Evolutionary conservation across 208 protist species (phyloP), one percentile per base, ranked within the genome.

Genomic region (Leishmania braziliensis): DNA sequence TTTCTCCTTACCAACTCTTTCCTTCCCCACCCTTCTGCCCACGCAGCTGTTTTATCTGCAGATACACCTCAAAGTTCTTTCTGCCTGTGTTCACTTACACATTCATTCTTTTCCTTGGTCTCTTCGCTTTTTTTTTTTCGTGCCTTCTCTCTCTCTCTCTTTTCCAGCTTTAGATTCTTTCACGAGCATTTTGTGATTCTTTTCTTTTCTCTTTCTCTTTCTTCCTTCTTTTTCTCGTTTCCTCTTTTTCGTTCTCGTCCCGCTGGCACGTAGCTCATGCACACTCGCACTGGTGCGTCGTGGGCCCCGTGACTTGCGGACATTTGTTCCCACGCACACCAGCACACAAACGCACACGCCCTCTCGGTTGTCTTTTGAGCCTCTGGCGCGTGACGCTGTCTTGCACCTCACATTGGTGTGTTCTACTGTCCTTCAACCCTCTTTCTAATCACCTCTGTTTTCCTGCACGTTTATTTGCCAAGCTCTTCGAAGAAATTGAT

Each of bases 71-170:
- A 43, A 70, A n/a, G 2, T 53, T 53, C 16, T 53, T 46, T 73
- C 36, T 51, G 18, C 10, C 29, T 54, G 23, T 12, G 18, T 36
- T 33, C 20, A 29, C 12, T 39, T 53, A 54, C 29, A 73, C 33
- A 73, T n/a, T 29, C 46, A 36, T 18, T 53, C 20, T 39, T 58
- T 14, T 26, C 48, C 51, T 78, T 56, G 36, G 16, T 54, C 29
- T 78, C n/a, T 54, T 26, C 46, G 18, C 18, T 33, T 39, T 56
- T 78, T 78, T 68, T 74, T 26, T 39, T 66, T 66, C 29, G 23
- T 58, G 6, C n/a, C 70, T 75, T 33, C 26, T 18, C 20, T 63
- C 16, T 39, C 65, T 23, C 39, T 18, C 20, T 10, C 46, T 33
- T 63, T 63, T 23, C 1, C 46, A 46, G 43, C 43, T 46, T 46